A percentile compares a stretch with the other conserved stretches of the same genome.
These are phyloP conservation scores for Periconia macrospinosa DNA, from an alignment of 2,329 filamentous ascomycete genomes.

Conservation along the genomic window DNA sequence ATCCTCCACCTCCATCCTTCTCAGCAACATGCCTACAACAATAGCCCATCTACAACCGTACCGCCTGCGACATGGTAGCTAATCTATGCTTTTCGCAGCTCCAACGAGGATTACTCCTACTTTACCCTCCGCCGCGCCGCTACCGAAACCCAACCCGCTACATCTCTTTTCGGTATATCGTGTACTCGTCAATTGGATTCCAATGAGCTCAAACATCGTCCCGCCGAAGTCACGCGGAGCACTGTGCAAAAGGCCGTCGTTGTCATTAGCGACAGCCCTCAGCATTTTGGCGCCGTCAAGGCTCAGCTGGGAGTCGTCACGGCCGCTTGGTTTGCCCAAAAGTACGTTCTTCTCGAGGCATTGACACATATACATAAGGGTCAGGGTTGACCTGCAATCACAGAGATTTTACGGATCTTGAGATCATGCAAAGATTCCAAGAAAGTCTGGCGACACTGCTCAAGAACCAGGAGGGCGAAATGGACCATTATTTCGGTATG, in stretches of 20 bases:
- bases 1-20: not conserved
- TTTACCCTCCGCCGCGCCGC: slow-evolving; percentile 77
- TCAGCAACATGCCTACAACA: not conserved
- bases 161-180: slow-evolving; percentile 92
- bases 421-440: slow-evolving; percentile 88
- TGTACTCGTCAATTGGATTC: slow-evolving; percentile 92
- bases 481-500: slow-evolving; percentile 85
- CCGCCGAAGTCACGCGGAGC: slow-evolving; percentile 89
- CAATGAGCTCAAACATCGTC: slow-evolving; percentile 72
- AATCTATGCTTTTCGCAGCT: slow-evolving; percentile 52
- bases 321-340: slow-evolving; percentile 94
- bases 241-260: slow-evolving; percentile 98
- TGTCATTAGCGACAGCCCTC: slow-evolving; percentile 87
- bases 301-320: slow-evolving; percentile 90
- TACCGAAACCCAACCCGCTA: slow-evolving; percentile 57
- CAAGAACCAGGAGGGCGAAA: slow-evolving; percentile 68
- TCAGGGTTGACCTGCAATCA: slow-evolving; percentile 28
- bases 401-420: slow-evolving; percentile 82
- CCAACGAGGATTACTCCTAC: slow-evolving; percentile 96
- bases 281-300: slow-evolving; percentile 85
- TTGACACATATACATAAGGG: slow-evolving; percentile 6
- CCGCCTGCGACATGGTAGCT: not conserved
- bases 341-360: slow-evolving; percentile 43
- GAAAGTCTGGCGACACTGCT: slow-evolving; percentile 72
- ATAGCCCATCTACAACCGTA: not conserved